Base-by-base conservation (phyloP, 257 asterid genomes). In the Petunia axillaris region DNA sequence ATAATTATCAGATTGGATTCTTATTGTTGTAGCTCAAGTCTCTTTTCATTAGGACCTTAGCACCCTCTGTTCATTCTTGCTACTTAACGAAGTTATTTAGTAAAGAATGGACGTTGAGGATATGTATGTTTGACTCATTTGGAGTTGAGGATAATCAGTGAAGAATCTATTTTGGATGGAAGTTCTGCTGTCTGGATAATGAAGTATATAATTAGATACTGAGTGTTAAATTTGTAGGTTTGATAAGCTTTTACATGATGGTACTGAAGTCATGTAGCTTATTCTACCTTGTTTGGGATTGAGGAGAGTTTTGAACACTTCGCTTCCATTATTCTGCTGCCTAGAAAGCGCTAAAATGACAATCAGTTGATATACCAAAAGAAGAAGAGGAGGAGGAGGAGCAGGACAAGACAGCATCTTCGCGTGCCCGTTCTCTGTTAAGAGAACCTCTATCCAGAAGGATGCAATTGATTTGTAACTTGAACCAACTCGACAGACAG, bases 91-190 rank as follows among this genome's bases (percentile, higher is more conserved):
- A 64, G 13, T 64, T 64, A 13, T 39, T 1, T 64, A 39, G 71
- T 64, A 65, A 36, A 65, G 8, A 65, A 40, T 40, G 74, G 74
- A 40, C 40, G 25, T 46, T 46, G 77, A 70, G 77, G 77, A 11
- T 36, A 48, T 16, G 15, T 36, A 50, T 35, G 10, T 35, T 35
- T 4, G 7, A 6, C 46, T 6, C 35, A 35, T 50, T 35, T 50
- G 77, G 14, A 44, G 6, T 48, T 48, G 77, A 16, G 11, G n/a
- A 70, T 16, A 35, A 35, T 10, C 41, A 11, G 11, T 71, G 25
- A 36, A 40, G 75, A 15, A 2, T 14, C 3, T 25, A 25, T 46
- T 25, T 6, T 35, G 43, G 48, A 48, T 10, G 25, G 60, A 70
- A 48, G 25, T 25, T 71, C 25, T 71, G 59, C 43, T 70, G 39